Base-by-base conservation (phyloP, 2,329 filamentous ascomycete genomes). In the Colletotrichum sp. region DNA sequence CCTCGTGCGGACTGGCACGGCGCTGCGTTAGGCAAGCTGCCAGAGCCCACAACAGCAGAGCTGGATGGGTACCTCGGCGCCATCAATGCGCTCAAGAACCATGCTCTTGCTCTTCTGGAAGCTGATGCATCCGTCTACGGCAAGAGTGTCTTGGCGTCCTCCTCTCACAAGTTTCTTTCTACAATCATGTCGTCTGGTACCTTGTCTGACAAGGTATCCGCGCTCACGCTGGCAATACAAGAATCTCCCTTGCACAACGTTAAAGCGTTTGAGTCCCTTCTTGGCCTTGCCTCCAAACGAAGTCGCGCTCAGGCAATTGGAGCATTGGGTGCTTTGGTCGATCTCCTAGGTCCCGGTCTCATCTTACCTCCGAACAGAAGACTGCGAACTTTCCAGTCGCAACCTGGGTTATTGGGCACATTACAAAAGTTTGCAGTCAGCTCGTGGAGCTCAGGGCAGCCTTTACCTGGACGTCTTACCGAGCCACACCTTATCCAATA, bases 161-260 rank as follows among this genome's bases (percentile, higher is more conserved):
- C 96, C 4, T 96, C 96, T 55, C 94, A 98, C 85, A 98, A 96
- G 84, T 99, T 99, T 88, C 93, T 99, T 89, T 95, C 96, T 2
- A 98, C 96, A 21, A 98, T 99, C 83, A 98, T 99, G 95, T 89
- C 95, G 12, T 98, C 96, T 3, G 97, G 97, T 88, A 99, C 98
- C 12, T 91, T 99, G 80, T 98, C 96, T 72, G 97, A 99, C 84
- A 99, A 98, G 84, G 94, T 99, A 59, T 99, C 97, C 4, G 98
- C 97, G 5, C 88, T 99, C 81, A 99, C 97, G 6, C 89, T 99
- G 79, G 94, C 97, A 72, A 93, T 98, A 15, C 98, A 99, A 86
- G 97, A 99, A 85, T 99, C 98, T 10, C 97, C 97, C 21, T 87
- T 99, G 67, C 97, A 99, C 85, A 99, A 96, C 77, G 93, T 92